These are phyloP conservation scores for Wallacemonas sp. DNA, from an alignment of 208 protist genomes.

Conservation along the genomic window DNA sequence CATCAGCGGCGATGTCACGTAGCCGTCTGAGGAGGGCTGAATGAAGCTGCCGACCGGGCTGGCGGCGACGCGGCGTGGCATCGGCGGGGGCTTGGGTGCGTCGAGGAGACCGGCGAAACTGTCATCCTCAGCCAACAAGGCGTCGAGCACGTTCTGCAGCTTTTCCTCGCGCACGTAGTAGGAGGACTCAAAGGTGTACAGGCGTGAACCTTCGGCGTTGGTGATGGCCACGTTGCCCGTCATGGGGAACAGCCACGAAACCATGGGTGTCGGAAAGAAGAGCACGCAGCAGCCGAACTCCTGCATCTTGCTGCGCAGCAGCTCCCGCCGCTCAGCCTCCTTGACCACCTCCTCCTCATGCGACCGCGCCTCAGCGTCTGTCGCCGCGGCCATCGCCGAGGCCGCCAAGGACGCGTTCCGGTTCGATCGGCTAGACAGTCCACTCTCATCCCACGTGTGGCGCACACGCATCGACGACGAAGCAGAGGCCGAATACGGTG, in stretches of 20 bases:
- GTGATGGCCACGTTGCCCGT: conserved; percentile 82
- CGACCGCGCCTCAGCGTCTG: neutral
- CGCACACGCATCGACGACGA: too few relatives aligned
- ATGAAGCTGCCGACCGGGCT: neutral
- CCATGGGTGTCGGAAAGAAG: conserved; percentile 78
- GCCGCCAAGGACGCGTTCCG: neutral
- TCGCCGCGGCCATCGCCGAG: neutral
- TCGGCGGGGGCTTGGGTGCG: neutral
- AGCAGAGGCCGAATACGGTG: too few relatives aligned
- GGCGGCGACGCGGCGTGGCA: neutral
- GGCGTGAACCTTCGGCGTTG: conserved; percentile 64
- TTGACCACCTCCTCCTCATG: conserved; percentile 1
- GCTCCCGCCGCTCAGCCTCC: conserved; percentile 2
- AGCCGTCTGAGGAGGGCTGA: conserved; percentile 9
- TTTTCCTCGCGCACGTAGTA: conserved; percentile 71
- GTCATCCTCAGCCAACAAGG: conserved; percentile 25
- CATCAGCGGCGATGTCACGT: conserved; percentile 11
- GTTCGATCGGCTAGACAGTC: neutral
- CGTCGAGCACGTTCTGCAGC: conserved; percentile 43
- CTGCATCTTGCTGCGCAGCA: conserved; percentile 20
- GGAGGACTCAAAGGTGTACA: conserved; percentile 70
- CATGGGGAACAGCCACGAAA: conserved; percentile 83
- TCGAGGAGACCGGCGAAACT: conserved; percentile 3
- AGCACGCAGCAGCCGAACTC: conserved; percentile 86
- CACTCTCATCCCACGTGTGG: too few relatives aligned